Evolutionary conservation across 1,284 basidiomycete species (phyloP).

Genomic region (Entoloma clypeatum): DNA sequence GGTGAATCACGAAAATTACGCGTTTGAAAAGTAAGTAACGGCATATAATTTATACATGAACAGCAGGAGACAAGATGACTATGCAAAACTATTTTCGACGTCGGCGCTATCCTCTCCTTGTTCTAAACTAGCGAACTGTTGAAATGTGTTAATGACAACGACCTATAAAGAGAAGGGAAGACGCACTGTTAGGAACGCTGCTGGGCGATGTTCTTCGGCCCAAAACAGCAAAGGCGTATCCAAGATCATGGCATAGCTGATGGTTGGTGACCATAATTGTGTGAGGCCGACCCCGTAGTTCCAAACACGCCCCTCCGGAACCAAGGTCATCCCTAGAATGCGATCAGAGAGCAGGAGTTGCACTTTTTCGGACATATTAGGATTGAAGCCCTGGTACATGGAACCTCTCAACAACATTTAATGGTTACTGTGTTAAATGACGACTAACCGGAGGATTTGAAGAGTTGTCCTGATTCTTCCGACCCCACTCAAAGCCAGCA

Average conservation of each 20-base stretch:
- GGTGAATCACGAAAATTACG: constrained; percentile 9
- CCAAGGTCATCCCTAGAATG: constrained; percentile 86
- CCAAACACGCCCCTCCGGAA: constrained; percentile 90
- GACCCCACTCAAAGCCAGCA: constrained; percentile 96
- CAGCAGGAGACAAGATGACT: constrained; percentile 19
- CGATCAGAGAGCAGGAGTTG: constrained; percentile 94
- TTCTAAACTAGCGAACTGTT: constrained; percentile 82
- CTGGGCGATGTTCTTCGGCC: constrained; percentile 91
- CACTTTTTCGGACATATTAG: constrained; percentile 96
- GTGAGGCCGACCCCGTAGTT: constrained; percentile 92
- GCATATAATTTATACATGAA: constrained; percentile 18
- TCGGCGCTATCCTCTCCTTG: constrained; percentile 86
- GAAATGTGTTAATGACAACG: constrained; percentile 7
- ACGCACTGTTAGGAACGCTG: constrained; percentile 84
- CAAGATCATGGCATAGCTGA: constrained; percentile 84
- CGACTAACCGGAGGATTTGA: constrained; percentile 67
- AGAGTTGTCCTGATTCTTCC: constrained; percentile 88
- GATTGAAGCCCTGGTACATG: constrained; percentile 77
- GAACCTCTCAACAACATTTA: constrained; percentile 17
- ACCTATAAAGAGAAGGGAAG: background rate
- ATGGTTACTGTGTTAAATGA: background rate
- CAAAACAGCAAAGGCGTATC: constrained; percentile 94
- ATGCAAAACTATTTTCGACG: constrained; percentile 85
- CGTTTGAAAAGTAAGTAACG: constrained; percentile 14
- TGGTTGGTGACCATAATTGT: constrained; percentile 83